These are phyloP conservation scores for Carallia brachiata DNA, from an alignment of 345 rosid species.

Conservation along the genomic window DNA sequence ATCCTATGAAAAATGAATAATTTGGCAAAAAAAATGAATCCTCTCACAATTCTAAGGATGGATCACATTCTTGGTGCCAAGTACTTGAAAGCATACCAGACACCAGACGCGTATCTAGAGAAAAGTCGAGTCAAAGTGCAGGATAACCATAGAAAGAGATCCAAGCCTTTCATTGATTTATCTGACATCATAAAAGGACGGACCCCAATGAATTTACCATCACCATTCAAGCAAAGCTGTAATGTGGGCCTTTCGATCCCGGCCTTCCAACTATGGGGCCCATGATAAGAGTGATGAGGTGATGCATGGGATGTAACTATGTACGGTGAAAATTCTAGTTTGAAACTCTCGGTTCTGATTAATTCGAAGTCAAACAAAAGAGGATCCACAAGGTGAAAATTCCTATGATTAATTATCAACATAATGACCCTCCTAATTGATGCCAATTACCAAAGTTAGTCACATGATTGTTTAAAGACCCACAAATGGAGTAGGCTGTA, in stretches of 20 bases:
- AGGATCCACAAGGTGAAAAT: background rate
- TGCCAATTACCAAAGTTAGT: background rate
- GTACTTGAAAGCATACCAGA: constrained; percentile 22
- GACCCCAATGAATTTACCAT: constrained; percentile 26
- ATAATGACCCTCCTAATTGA: constrained; percentile 28
- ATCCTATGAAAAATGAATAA: background rate
- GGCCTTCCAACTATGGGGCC: constrained; percentile 22
- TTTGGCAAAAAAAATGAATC: background rate
- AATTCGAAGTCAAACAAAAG: too few relatives aligned
- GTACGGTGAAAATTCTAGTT: background rate
- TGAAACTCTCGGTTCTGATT: too few relatives aligned
- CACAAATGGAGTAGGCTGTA: background rate
- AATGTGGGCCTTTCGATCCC: constrained; percentile 30
- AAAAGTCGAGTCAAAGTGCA: background rate
- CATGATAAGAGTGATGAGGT: constrained; percentile 13
- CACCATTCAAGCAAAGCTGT: constrained; percentile 32
- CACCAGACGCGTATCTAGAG: constrained; percentile 5
- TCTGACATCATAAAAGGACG: constrained; percentile 14
- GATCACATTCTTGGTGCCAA: constrained; percentile 27
- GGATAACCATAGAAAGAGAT: constrained; percentile 8
- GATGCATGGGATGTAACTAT: constrained; percentile 11
- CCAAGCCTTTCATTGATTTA: constrained; percentile 17
- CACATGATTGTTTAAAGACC: background rate
- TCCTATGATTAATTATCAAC: constrained; percentile 21
- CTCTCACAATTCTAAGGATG: constrained; percentile 15